Evolutionary conservation across 352 stramenopile species (phyloP), one percentile per base, ranked within the genome.

Genomic region (Phytophthora europaea): DNA sequence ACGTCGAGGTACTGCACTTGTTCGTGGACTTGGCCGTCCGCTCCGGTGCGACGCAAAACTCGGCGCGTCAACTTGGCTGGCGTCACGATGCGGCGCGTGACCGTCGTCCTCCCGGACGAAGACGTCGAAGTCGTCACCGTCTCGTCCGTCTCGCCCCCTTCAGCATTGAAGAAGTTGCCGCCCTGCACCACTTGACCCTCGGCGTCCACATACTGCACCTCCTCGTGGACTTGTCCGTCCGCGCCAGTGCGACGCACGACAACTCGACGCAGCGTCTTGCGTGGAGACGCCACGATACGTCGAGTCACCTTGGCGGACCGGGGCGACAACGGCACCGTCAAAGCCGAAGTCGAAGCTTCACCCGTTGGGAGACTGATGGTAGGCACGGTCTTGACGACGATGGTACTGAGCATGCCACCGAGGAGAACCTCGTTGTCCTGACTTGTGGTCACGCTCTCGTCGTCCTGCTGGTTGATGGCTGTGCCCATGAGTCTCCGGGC

Each of bases 341-440:
- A n/a, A 15, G 18, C 18, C 13, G 38, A 2, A 5, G 22, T 23
- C 16, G 62, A 63, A 23, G 45, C n/a, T 48, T 43, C 50, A 18
- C 23, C 50, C 13, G 9, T 23, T 15, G 18, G 43, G 1, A 56
- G 15, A 5, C 47, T 43, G 12, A 73, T 63, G 8, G 50, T 45
- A 0, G 73, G 69, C 5, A 80, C 61, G 1, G n/a, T 62, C 23
- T 80, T 78, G 8, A 78, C 58, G 34, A 80, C 70, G 8, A 80
- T 15, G 38, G 67, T 70, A 18, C 22, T 38, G 9, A 78, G 40
- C 16, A 80, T 12, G 9, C 61, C 45, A 50, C 40, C 63, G 1
- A 58, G 58, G 28, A 38, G 45, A 8, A 70, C 10, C 2, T 69
- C 67, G 3, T 63, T 22, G 10, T 66, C 61, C 6, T 70, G 40